phyloP scores from a whole-genome alignment of 78 protist species.

The Dictyostelium discoideum region DNA sequence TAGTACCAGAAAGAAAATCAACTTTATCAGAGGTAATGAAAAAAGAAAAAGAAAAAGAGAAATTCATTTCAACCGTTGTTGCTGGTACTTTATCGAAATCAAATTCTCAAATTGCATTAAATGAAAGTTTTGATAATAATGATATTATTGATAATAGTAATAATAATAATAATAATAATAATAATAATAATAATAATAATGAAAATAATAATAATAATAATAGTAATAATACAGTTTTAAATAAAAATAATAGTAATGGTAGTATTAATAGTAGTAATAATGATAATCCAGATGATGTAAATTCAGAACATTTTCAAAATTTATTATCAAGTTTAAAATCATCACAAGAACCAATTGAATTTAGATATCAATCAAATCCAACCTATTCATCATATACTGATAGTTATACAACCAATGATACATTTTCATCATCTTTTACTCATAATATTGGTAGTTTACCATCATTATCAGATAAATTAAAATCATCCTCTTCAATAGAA shows the following conservation, averaged over 20 bases:
- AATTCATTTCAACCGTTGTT: not conserved
- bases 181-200: not conserved
- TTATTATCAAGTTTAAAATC: slow-evolving; percentile 4
- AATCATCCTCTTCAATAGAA: not conserved
- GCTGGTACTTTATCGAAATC: not conserved
- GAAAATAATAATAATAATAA: not conserved
- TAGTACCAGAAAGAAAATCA: slow-evolving; percentile 20
- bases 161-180: not conserved
- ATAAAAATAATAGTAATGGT: not conserved
- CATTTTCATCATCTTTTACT: not conserved
- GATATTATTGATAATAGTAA: not conserved
- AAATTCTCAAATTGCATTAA: not conserved
- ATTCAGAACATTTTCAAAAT: slow-evolving; percentile 12
- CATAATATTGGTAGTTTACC: not conserved
- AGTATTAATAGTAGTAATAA: not conserved
- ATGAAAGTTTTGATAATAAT: not conserved
- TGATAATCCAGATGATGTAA: not conserved
- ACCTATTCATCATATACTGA: slow-evolving; percentile 23
- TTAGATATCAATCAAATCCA: slow-evolving; percentile 26
- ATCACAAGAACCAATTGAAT: slow-evolving; percentile 16
- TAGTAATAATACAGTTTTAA: not conserved
- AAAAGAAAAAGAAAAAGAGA: not conserved
- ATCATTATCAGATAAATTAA: not conserved
- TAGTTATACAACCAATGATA: slow-evolving; percentile 8
- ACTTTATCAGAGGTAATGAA: not conserved